phyloP scores from a whole-genome alignment of 2,329 filamentous ascomycete species.

The Fusarium multiceps region DNA sequence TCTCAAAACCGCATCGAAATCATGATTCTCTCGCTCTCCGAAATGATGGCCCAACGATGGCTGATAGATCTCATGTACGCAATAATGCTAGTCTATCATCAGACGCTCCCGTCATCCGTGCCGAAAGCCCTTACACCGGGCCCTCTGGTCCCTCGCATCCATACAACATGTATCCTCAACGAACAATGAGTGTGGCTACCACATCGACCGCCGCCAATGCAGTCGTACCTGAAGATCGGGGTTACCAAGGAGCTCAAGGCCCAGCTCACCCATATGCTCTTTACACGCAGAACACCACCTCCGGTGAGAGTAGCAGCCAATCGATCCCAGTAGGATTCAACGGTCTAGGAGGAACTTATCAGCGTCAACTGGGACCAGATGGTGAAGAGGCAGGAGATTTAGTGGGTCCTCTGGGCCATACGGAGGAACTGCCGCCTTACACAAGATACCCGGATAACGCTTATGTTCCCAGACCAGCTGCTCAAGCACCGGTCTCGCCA shows the following conservation, averaged over 20 bases:
- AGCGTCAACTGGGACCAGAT: conserved; percentile 78
- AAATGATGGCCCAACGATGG: conserved; percentile 58
- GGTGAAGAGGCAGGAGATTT: conserved; percentile 90
- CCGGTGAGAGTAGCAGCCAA: conserved; percentile 59
- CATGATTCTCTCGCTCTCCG: conserved; percentile 64
- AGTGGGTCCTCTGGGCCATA: conserved; percentile 87
- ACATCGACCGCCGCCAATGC: conserved; percentile 73
- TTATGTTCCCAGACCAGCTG: conserved; percentile 53
- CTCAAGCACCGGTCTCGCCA: conserved; percentile 16
- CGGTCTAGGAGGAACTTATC: conserved; percentile 73
- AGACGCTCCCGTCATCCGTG: conserved; percentile 53
- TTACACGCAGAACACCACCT: conserved; percentile 80
- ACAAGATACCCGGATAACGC: conserved; percentile 85
- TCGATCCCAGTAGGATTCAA: conserved; percentile 79
- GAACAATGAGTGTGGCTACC: conserved; percentile 75
- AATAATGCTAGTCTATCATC: conserved; percentile 51
- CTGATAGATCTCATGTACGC: conserved; percentile 27
- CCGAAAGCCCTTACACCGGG: conserved; percentile 75
- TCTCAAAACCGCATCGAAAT: conserved; percentile 62
- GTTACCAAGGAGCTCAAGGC: conserved; percentile 69
- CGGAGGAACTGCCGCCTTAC: conserved; percentile 92
- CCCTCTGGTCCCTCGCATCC: conserved; percentile 82
- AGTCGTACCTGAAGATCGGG: conserved; percentile 49
- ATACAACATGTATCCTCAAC: conserved; percentile 86
- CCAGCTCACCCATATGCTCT: conserved; percentile 88